phyloP scores from a whole-genome alignment of 1,139 yeast species.

The Sporopachydermia cereana region DNA sequence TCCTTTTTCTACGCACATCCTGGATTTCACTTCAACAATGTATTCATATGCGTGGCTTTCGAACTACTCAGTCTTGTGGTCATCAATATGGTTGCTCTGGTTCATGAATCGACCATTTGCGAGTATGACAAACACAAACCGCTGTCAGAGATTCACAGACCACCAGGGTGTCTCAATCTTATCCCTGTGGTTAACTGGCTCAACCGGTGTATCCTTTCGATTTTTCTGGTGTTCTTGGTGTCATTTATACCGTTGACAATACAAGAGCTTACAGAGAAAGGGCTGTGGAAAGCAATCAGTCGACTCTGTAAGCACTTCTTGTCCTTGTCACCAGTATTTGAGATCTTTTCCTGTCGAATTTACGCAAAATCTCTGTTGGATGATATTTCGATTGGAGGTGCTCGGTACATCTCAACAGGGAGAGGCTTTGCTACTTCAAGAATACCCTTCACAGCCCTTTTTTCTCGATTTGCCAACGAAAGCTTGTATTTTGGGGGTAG shows the following conservation, averaged over 20 bases:
- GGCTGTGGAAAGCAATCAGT: conserved; percentile 47
- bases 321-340: conserved; percentile 75
- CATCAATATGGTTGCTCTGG: conserved; percentile 56
- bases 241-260: conserved; percentile 70
- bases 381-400: conserved; percentile 73
- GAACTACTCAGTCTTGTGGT: conserved; percentile 59
- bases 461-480: conserved; percentile 49
- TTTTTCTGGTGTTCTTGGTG: conserved; percentile 72
- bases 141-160: conserved; percentile 47
- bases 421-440: conserved; percentile 75
- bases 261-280: conserved; percentile 74
- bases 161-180: conserved; percentile 66
- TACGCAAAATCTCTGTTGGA: conserved; percentile 61
- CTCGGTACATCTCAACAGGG: conserved; percentile 74
- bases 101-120: conserved; percentile 49
- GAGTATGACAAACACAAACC: conserved; percentile 41
- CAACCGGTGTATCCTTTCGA: conserved; percentile 65
- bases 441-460: conserved; percentile 45
- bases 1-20: conserved; percentile 89
- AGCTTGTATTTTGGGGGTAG: conserved; percentile 59
- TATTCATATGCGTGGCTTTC: conserved; percentile 65
- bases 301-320: conserved; percentile 53
- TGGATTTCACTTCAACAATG: conserved; percentile 77
- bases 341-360: conserved; percentile 77
- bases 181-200: conserved; percentile 75